A percentile compares a stretch with the other conserved stretches of the same genome.
phyloP scores from a whole-genome alignment of 1,139 yeast genomes.

The Taphrina pruni region DNA sequence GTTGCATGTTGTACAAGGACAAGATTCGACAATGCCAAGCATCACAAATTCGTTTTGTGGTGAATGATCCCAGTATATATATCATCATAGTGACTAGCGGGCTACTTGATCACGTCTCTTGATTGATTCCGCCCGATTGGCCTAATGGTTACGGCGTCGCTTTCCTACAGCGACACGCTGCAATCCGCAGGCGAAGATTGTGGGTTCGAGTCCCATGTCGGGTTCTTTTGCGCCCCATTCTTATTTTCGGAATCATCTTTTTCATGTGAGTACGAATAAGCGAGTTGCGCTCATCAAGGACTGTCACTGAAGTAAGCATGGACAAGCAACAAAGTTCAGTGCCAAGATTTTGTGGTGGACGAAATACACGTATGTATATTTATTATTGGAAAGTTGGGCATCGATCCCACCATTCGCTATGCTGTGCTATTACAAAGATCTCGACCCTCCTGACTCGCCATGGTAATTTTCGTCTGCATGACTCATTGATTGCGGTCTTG shows the following conservation, averaged over 20 bases:
- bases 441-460: background rate
- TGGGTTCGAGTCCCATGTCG: conserved; percentile 26
- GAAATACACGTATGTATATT: background rate
- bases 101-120: background rate
- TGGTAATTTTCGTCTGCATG: too few species aligned
- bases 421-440: background rate
- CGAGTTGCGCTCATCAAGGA: too few species aligned
- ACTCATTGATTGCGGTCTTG: conserved; percentile 9
- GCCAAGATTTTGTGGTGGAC: too few species aligned
- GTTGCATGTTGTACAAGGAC: background rate
- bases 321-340: too few species aligned
- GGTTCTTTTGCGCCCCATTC: background rate
- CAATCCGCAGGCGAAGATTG: conserved; percentile 27
- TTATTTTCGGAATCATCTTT: too few species aligned
- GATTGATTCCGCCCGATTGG: conserved; percentile 16
- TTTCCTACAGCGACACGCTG: conserved; percentile 27
- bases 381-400: background rate
- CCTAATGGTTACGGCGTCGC: conserved; percentile 33
- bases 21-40: background rate
- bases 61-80: background rate
- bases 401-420: conserved; percentile 1
- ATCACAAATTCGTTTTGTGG: too few species aligned
- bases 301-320: too few species aligned
- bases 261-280: too few species aligned
- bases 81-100: background rate